phyloP scores from a whole-genome alignment of 208 protist genomes.

The Trypanosomatidae sp. region DNA sequence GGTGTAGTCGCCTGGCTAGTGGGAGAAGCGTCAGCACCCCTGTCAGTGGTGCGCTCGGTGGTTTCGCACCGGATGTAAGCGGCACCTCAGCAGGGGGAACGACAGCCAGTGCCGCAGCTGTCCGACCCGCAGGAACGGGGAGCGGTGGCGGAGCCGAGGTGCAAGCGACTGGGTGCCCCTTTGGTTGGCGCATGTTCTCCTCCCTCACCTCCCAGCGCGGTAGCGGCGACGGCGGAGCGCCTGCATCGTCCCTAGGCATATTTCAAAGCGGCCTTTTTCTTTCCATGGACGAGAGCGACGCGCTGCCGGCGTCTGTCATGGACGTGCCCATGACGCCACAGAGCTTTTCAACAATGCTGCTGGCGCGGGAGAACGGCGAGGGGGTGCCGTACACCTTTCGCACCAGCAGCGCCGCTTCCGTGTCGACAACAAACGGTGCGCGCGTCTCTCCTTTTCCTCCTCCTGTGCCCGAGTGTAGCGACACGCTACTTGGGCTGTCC shows the following conservation, averaged over 20 bases:
- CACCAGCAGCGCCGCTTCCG: background rate
- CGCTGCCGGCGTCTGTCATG: slow-evolving; percentile 12
- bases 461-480: background rate
- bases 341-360: slow-evolving; percentile 37
- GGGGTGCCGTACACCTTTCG: background rate
- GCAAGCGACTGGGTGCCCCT: background rate
- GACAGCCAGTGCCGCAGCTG: background rate
- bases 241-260: slow-evolving; percentile 2
- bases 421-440: background rate
- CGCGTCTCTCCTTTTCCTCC: background rate
- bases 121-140: background rate
- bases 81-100: background rate
- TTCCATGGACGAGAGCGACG: slow-evolving; percentile 24
- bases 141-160: background rate
- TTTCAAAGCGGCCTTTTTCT: slow-evolving; percentile 31
- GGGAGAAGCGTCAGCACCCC: slow-evolving; percentile 1
- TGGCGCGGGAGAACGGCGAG: slow-evolving; percentile 16
- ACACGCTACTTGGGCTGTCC: background rate
- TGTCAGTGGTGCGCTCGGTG: background rate
- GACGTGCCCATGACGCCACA: slow-evolving; percentile 60
- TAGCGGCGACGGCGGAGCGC: background rate
- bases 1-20: background rate
- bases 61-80: background rate
- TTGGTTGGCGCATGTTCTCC: slow-evolving; percentile 2
- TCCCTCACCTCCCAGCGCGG: background rate